Conservation (phyloP, 2,329 filamentous ascomycete genomes). For the Penicillium sp. region DNA sequence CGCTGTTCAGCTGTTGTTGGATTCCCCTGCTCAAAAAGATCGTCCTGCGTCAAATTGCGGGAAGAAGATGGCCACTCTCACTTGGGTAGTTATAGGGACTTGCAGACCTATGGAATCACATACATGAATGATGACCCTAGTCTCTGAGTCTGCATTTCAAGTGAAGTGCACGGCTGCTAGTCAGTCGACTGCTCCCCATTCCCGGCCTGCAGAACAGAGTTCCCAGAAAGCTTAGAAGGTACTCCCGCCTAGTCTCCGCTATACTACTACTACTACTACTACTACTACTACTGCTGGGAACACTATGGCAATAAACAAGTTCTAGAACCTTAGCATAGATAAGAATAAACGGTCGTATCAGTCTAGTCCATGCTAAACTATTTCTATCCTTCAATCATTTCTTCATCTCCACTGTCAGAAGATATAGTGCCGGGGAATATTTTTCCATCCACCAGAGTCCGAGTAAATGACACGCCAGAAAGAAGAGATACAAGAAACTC, state of each 20-base stretch:
- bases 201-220: too few relatives aligned
- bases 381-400: conserved; percentile 24
- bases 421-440: conserved; percentile 11
- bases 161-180: too few relatives aligned
- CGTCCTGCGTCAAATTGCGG: background rate
- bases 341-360: conserved; percentile 22
- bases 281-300: background rate
- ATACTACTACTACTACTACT: too few relatives aligned
- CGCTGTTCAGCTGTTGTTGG: background rate
- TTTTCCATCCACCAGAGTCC: conserved; percentile 20
- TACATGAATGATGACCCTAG: too few relatives aligned
- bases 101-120: too few relatives aligned
- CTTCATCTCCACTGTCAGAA: conserved; percentile 19
- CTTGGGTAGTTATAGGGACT: too few relatives aligned
- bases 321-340: background rate
- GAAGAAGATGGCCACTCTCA: background rate
- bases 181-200: too few relatives aligned
- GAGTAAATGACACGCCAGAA: conserved; percentile 22
- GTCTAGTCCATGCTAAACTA: conserved; percentile 31
- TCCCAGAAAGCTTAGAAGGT: too few relatives aligned
- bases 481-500: conserved; percentile 20
- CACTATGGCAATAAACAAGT: background rate
- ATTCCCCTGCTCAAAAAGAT: background rate
- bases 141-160: too few relatives aligned
- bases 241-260: background rate